A percentile compares a stretch with the other conserved stretches of the same genome.
These are phyloP conservation scores for Cajanus cajan DNA, from an alignment of 306 rosid species.

Conservation along the genomic window DNA sequence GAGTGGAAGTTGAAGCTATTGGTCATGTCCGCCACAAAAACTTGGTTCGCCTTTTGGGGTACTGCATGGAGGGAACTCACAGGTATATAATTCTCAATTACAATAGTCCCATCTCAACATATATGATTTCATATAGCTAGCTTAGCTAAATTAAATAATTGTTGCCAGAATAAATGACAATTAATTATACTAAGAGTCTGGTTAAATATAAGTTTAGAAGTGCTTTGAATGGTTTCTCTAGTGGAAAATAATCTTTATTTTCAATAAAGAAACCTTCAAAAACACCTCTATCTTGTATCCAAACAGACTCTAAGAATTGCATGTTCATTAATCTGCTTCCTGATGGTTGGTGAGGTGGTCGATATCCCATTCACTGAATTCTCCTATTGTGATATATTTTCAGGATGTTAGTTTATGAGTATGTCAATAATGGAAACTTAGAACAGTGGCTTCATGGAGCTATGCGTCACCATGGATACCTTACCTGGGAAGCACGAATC, in stretches of 20 bases:
- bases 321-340: neutral
- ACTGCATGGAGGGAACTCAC: conserved; percentile 85
- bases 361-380: neutral
- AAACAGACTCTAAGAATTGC: neutral
- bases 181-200: neutral
- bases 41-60: conserved; percentile 94
- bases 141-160: neutral
- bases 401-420: conserved; percentile 92
- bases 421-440: conserved; percentile 88
- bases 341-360: conserved; percentile 11
- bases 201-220: too few relatives aligned
- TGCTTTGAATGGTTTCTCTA: too few relatives aligned
- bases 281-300: too few relatives aligned
- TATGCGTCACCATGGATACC: conserved; percentile 92
- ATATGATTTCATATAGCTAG: conserved; percentile 2
- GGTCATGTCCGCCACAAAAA: conserved; percentile 97
- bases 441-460: conserved; percentile 99
- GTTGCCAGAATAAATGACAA: neutral
- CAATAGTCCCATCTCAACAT: neutral
- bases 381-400: conserved; percentile 22
- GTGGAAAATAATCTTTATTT: too few relatives aligned
- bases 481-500: conserved; percentile 95
- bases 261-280: too few relatives aligned
- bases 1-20: conserved; percentile 96
- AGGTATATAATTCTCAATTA: conserved; percentile 50